Percentiles rank a stretch among this genome's conserved stretches.
These are phyloP conservation scores for Alternaria hordeiaustralica DNA, from an alignment of 2,329 filamentous ascomycete genomes.

Conservation along the genomic window DNA sequence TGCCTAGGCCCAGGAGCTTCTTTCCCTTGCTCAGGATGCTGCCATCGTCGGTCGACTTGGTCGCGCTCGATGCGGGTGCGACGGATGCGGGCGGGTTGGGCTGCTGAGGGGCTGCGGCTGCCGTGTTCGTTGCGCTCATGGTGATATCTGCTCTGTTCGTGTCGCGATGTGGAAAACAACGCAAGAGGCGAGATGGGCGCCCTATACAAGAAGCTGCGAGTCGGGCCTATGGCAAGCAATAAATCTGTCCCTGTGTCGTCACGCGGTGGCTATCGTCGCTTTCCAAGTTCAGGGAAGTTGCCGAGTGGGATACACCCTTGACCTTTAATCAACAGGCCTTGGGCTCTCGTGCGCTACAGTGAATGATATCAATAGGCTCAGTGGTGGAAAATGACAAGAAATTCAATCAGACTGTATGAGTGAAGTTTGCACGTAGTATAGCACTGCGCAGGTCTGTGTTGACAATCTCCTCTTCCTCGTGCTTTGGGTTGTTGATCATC, in stretches of 20 bases:
- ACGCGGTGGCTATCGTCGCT: conserved; percentile 15
- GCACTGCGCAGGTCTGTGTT: not conserved
- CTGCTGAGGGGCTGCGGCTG: conserved; percentile 11
- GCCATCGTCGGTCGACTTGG: conserved; percentile 31
- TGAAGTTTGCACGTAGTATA: not conserved
- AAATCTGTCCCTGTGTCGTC: conserved; percentile 12
- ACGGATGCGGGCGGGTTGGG: conserved; percentile 20
- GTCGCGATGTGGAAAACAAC: not conserved
- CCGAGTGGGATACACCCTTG: conserved; percentile 22
- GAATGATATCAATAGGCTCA: not conserved
- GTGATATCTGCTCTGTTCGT: not conserved
- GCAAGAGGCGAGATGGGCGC: not conserved
- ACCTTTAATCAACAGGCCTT: not conserved
- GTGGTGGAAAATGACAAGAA: not conserved
- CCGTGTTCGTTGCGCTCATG: conserved; percentile 17
- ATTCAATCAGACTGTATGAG: not conserved
- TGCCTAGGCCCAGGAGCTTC: conserved; percentile 46
- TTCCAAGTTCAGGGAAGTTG: conserved; percentile 7
- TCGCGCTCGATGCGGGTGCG: conserved; percentile 26
- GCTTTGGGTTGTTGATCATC: conserved; percentile 9
- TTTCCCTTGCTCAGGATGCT: conserved; percentile 44
- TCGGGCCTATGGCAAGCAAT: conserved; percentile 9
- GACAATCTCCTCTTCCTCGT: conserved; percentile 1
- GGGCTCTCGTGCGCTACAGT: not conserved
- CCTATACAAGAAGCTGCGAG: conserved; percentile 8